Evolutionary conservation across 2,329 filamentous ascomycete genomes (phyloP).

Genomic region (Bipolaris cookei): DNA sequence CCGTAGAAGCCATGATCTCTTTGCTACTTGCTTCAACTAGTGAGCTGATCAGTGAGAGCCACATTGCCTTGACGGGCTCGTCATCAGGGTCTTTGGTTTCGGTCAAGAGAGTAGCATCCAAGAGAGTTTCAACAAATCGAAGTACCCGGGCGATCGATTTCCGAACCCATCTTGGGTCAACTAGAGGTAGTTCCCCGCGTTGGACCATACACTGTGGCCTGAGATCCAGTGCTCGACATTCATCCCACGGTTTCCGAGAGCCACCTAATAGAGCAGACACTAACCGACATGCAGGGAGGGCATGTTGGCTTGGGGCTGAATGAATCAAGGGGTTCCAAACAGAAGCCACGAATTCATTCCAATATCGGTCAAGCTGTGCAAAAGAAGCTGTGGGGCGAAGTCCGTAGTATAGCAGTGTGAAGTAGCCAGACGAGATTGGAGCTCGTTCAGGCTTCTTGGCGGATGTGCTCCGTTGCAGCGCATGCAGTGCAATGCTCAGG

Average conservation of each 20-base stretch:
- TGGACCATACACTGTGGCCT: conserved; percentile 53
- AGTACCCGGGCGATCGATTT: conserved; percentile 72
- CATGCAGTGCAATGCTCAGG: conserved; percentile 34
- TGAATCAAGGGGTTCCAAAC: conserved; percentile 58
- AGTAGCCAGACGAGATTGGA: conserved; percentile 72
- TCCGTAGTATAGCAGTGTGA: conserved; percentile 56
- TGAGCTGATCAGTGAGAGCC: conserved; percentile 66
- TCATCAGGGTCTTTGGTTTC: conserved; percentile 44
- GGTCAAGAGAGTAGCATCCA: conserved; percentile 59
- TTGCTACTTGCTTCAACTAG: conserved; percentile 74
- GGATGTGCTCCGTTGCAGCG: conserved; percentile 59
- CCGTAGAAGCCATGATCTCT: conserved; percentile 86
- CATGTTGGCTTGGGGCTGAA: conserved; percentile 28
- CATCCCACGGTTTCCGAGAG: conserved; percentile 71
- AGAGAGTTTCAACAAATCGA: conserved; percentile 61
- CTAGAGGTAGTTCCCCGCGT: conserved; percentile 77
- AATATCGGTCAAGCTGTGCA: conserved; percentile 74
- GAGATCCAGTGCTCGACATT: conserved; percentile 70
- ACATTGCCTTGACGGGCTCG: conserved; percentile 63
- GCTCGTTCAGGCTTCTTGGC: conserved; percentile 67
- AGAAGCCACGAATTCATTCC: conserved; percentile 75
- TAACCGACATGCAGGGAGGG: conserved; percentile 61
- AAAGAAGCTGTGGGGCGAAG: conserved; percentile 72
- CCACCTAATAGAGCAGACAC: conserved; percentile 73
- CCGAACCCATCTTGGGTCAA: conserved; percentile 88